Percentiles rank a stretch among this genome's conserved stretches.
phyloP scores from a whole-genome alignment of 2,329 filamentous ascomycete genomes.

The Neofusicoccum sp. region DNA sequence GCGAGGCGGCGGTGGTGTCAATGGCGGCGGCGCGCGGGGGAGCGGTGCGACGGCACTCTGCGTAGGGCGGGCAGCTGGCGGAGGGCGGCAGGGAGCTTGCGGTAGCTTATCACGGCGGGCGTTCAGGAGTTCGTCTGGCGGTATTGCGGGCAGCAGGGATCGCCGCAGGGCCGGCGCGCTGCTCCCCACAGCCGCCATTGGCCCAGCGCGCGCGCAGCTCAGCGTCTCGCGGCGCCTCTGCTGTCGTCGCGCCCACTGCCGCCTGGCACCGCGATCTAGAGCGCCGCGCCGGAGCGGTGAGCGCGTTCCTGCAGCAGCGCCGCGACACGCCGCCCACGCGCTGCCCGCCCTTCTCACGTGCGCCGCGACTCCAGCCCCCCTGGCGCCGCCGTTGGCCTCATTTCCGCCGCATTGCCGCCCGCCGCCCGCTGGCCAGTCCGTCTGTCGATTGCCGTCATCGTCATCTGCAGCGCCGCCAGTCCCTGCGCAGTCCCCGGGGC shows the following conservation, averaged over 20 bases:
- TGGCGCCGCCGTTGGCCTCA: constrained; percentile 12
- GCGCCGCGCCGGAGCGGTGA: constrained; percentile 8
- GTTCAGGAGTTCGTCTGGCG: constrained; percentile 15
- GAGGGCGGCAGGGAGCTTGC: constrained; percentile 6
- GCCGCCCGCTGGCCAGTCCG: constrained; percentile 12
- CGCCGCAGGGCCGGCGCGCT: constrained; percentile 11
- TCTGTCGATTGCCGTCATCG: constrained; percentile 8
- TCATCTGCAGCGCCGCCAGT: background rate
- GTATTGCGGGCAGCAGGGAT: constrained; percentile 11
- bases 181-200: constrained; percentile 10
- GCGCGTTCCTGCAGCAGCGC: background rate
- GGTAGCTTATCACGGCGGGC: constrained; percentile 8
- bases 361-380: background rate
- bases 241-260: background rate
- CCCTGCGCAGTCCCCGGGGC: no score
- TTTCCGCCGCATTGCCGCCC: constrained; percentile 6
- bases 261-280: background rate
- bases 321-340: background rate
- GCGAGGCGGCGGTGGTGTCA: background rate
- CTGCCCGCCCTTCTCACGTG: background rate
- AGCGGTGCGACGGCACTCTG: background rate
- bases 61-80: background rate
- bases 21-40: background rate
- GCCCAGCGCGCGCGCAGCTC: background rate
- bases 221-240: background rate